A percentile compares a stretch with the other conserved stretches of the same genome.
Evolutionary conservation across 306 rosid species (phyloP).

Genomic region (Comarum palustre): DNA sequence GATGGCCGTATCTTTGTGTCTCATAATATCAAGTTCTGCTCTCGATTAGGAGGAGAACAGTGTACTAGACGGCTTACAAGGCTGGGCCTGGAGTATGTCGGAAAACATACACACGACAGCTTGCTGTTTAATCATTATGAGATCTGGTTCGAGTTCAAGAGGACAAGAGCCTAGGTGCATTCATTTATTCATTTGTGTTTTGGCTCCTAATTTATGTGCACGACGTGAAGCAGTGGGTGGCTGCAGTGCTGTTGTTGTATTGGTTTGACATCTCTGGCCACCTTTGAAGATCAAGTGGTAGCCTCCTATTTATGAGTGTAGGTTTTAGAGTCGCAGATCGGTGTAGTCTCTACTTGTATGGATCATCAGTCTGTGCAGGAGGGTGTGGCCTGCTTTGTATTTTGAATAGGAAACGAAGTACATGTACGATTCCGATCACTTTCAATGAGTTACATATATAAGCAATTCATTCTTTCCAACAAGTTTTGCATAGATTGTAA

Average conservation of each 20-base stretch:
- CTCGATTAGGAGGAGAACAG: conserved; percentile 78
- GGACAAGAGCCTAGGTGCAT: conserved; percentile 39
- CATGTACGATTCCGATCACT: conserved; percentile 20
- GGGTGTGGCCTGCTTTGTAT: conserved; percentile 22
- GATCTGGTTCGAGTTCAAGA: conserved; percentile 82
- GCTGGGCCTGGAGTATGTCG: conserved; percentile 75
- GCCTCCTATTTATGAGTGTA: conserved; percentile 21
- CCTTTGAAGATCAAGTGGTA: conserved; percentile 11
- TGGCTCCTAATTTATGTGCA: conserved; percentile 14
- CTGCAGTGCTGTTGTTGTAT: conserved; percentile 22
- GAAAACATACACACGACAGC: conserved; percentile 84
- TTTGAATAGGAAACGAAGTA: conserved; percentile 8
- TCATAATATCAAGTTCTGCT: conserved; percentile 82
- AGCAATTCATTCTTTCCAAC: neutral
- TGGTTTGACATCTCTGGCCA: conserved; percentile 4
- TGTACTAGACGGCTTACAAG: conserved; percentile 60
- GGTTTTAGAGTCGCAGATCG: conserved; percentile 20
- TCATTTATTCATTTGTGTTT: neutral
- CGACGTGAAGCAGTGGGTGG: conserved; percentile 20
- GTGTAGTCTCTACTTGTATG: neutral
- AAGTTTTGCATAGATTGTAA: neutral
- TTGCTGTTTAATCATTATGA: conserved; percentile 85
- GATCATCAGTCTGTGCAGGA: conserved; percentile 26
- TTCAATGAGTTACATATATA: neutral
- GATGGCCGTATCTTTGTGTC: conserved; percentile 82